Conservation (phyloP, 345 rosid genomes). For the Aquilaria sinensis region DNA sequence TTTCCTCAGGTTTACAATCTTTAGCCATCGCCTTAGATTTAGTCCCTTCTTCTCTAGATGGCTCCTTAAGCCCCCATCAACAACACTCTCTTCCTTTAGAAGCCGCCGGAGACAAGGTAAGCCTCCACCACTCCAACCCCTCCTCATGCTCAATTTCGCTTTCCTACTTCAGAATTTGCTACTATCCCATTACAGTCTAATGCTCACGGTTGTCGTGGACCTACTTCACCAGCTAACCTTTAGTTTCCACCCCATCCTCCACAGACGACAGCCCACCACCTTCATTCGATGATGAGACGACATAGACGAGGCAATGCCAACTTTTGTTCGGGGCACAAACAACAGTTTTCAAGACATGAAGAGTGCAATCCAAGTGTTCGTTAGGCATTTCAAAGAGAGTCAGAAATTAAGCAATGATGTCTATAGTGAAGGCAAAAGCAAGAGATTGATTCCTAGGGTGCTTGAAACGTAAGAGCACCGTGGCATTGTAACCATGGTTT, state of each 20-base stretch:
- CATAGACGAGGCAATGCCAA: constrained; percentile 58
- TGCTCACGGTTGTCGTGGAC: constrained; percentile 23
- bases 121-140: constrained; percentile 31
- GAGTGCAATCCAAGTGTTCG: constrained; percentile 75
- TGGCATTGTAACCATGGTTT: constrained; percentile 73
- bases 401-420: constrained; percentile 34
- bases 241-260: constrained; percentile 43
- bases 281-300: constrained; percentile 65
- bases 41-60: constrained; percentile 72
- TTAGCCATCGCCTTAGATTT: constrained; percentile 64
- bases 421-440: constrained; percentile 75
- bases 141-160: constrained; percentile 23
- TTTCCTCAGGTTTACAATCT: constrained; percentile 1
- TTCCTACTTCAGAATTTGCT: constrained; percentile 34
- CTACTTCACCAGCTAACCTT: constrained; percentile 17
- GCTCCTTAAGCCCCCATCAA: constrained; percentile 58
- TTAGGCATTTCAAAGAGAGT: constrained; percentile 71
- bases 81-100: constrained; percentile 54
- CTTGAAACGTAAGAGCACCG: constrained; percentile 83
- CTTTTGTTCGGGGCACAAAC: constrained; percentile 93
- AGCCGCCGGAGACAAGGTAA: constrained; percentile 23
- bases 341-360: constrained; percentile 90
- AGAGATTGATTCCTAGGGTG: constrained; percentile 62
- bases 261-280: constrained; percentile 32
- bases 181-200: constrained; percentile 40